These are phyloP conservation scores for Mycosphaerella sp. DNA, from an alignment of 2,329 filamentous ascomycete species.

Conservation along the genomic window DNA sequence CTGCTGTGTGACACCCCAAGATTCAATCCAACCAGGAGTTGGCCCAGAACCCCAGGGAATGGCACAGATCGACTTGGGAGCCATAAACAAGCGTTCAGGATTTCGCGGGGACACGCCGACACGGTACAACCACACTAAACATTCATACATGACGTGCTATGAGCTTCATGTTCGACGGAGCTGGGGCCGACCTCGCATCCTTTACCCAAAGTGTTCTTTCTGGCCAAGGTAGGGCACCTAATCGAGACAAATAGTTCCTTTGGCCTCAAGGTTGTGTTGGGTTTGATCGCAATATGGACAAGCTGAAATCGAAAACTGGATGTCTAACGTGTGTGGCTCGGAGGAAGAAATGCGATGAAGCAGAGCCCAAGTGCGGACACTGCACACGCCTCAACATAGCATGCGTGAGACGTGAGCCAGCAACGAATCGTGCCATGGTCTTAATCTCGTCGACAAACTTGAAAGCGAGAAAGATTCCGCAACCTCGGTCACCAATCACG, in stretches of 20 bases:
- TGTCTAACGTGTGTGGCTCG: conserved; percentile 83
- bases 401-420: conserved; percentile 10
- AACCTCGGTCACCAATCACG: conserved; percentile 7
- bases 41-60: too few species aligned
- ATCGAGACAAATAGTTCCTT: not conserved
- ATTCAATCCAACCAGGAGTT: too few species aligned
- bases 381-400: conserved; percentile 54
- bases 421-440: not conserved
- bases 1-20: too few species aligned
- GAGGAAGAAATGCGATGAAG: conserved; percentile 96
- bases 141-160: too few species aligned
- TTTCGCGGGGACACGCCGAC: too few species aligned
- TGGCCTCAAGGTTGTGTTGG: not conserved
- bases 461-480: conserved; percentile 1
- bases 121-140: too few species aligned
- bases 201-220: too few species aligned
- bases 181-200: too few species aligned
- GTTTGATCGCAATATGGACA: not conserved
- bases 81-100: too few species aligned
- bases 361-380: conserved; percentile 84
- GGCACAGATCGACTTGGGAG: too few species aligned
- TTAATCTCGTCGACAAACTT: conserved; percentile 12
- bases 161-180: too few species aligned
- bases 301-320: conserved; percentile 63
- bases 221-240: too few species aligned